Evolutionary conservation across 441 rosid species (phyloP).

Genomic region (Populus hybrid): DNA sequence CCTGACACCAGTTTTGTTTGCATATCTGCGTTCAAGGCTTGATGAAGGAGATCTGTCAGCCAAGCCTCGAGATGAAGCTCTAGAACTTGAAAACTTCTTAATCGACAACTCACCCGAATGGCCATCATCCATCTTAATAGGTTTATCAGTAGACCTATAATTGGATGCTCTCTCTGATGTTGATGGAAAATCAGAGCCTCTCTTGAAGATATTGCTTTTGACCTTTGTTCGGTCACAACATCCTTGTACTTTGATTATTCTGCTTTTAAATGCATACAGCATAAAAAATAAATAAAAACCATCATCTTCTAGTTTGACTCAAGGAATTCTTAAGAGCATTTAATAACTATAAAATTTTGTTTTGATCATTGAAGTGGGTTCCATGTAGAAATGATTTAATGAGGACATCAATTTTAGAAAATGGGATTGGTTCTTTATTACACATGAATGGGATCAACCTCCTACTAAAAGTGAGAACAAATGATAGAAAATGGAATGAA

Average conservation of each 20-base stretch:
- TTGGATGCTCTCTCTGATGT: conserved; percentile 58
- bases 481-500: no score
- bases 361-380: background rate
- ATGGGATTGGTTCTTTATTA: no score
- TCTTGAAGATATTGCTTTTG: conserved; percentile 51
- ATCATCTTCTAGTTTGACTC: background rate
- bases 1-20: conserved; percentile 50
- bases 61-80: conserved; percentile 69
- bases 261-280: conserved; percentile 46
- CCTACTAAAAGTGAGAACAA: no score
- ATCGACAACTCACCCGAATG: conserved; percentile 50
- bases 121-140: background rate
- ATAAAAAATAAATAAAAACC: conserved; percentile 16
- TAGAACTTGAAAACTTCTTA: conserved; percentile 69
- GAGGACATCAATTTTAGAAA: no score
- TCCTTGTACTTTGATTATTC: conserved; percentile 54
- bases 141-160: conserved; percentile 57
- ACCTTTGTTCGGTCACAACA: conserved; percentile 43
- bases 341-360: background rate
- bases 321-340: background rate
- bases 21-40: conserved; percentile 73
- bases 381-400: background rate
- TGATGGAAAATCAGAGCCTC: conserved; percentile 52
- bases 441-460: no score
- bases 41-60: conserved; percentile 84